These are phyloP conservation scores for Blastomyces gilchristii DNA, from an alignment of 2,329 filamentous ascomycete genomes.

Conservation along the genomic window DNA sequence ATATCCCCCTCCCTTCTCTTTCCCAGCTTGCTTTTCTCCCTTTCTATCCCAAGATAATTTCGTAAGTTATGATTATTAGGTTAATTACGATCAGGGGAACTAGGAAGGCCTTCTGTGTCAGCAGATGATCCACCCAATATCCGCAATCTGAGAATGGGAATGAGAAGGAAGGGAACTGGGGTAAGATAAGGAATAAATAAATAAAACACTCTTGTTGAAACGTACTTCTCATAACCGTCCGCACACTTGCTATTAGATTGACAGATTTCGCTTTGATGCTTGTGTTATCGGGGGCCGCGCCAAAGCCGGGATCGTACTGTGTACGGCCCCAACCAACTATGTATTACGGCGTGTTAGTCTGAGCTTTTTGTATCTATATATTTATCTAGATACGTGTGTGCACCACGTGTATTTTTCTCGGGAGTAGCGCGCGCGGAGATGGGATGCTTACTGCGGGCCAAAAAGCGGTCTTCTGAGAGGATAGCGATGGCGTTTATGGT, in stretches of 20 bases:
- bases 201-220: constrained; percentile 18
- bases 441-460: constrained; percentile 57
- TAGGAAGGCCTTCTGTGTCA: constrained; percentile 28
- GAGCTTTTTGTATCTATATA: background rate
- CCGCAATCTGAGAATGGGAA: background rate
- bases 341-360: background rate
- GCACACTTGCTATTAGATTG: constrained; percentile 79
- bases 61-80: constrained; percentile 70
- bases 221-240: constrained; percentile 88
- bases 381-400: background rate
- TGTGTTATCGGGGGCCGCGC: constrained; percentile 57
- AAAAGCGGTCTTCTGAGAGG: constrained; percentile 89
- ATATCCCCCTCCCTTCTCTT: background rate
- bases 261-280: constrained; percentile 80
- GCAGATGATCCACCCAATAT: background rate
- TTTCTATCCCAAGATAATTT: constrained; percentile 60
- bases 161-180: background rate
- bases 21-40: background rate
- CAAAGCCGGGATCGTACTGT: constrained; percentile 63
- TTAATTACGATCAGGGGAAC: constrained; percentile 81
- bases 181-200: background rate
- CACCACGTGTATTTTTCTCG: background rate
- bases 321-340: constrained; percentile 68
- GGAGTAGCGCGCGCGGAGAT: background rate
- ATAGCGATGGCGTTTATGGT: constrained; percentile 89